Conservation (phyloP, 2,329 filamentous ascomycete species). For the Colletotrichum sidae region DNA sequence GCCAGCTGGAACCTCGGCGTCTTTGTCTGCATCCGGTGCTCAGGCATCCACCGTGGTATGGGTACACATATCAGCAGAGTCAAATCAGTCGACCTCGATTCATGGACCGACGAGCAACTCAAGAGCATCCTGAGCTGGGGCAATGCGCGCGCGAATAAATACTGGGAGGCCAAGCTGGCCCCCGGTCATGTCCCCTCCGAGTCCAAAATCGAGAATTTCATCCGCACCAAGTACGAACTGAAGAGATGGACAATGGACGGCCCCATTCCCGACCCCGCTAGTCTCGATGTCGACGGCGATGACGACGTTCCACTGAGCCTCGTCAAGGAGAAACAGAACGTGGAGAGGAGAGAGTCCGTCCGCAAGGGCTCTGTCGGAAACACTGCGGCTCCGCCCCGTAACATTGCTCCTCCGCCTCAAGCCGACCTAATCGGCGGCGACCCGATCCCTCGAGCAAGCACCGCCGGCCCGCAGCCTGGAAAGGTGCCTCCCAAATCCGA, state of each 20-base stretch:
- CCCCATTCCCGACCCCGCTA: slow-evolving; percentile 90
- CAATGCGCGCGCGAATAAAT: slow-evolving; percentile 96
- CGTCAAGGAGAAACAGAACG: slow-evolving; percentile 74
- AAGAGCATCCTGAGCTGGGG: slow-evolving; percentile 96
- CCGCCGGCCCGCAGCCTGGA: slow-evolving; percentile 73
- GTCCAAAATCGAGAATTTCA: slow-evolving; percentile 99
- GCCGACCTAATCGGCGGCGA: slow-evolving; percentile 88
- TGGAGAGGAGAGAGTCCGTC: slow-evolving; percentile 68
- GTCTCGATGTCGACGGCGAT: slow-evolving; percentile 84
- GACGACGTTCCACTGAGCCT: slow-evolving; percentile 79
- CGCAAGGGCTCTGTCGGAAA: slow-evolving; percentile 70
- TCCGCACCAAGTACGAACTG: slow-evolving; percentile 97
- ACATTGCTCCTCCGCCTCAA: slow-evolving; percentile 54
- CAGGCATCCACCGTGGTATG: slow-evolving; percentile 98
- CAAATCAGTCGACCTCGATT: slow-evolving; percentile 97
- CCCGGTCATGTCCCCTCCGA: slow-evolving; percentile 93
- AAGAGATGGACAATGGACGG: slow-evolving; percentile 99
- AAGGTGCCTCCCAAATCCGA: slow-evolving; percentile 71
- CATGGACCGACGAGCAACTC: slow-evolving; percentile 98
- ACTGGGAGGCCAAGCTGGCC: slow-evolving; percentile 97
- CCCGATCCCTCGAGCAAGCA: slow-evolving; percentile 76
- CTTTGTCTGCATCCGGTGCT: slow-evolving; percentile 98
- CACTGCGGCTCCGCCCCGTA: slow-evolving; percentile 47
- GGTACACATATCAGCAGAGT: slow-evolving; percentile 98
- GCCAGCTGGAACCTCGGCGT: slow-evolving; percentile 98